Evolutionary conservation across 2,329 filamentous ascomycete species (phyloP).

Genomic region (Stagonosporopsis chrysanthemi): DNA sequence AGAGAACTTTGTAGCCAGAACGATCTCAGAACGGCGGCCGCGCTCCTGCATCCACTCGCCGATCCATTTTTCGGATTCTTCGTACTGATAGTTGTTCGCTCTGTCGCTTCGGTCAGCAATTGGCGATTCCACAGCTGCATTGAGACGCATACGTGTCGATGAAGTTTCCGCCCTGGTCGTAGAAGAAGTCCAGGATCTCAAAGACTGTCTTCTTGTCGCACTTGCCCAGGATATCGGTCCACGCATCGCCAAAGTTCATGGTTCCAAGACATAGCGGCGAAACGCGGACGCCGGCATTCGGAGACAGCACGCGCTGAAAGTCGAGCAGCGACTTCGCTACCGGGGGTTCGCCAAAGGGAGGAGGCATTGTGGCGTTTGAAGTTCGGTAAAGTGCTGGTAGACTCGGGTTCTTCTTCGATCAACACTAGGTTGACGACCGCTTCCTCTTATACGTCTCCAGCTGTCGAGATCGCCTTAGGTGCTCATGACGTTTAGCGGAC

Average conservation of each 20-base stretch:
- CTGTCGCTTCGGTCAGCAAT: conserved; percentile 28
- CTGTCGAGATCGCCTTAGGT: neutral
- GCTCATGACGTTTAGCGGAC: conserved; percentile 11
- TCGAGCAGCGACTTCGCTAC: conserved; percentile 54
- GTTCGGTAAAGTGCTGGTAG: no score
- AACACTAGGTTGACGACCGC: neutral
- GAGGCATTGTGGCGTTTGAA: conserved; percentile 28
- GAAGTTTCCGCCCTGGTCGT: conserved; percentile 59
- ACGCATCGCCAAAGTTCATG: conserved; percentile 64
- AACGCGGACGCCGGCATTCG: conserved; percentile 60
- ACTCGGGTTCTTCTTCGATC: neutral
- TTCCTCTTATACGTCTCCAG: conserved; percentile 2
- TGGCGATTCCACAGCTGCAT: neutral
- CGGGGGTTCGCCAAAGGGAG: conserved; percentile 36
- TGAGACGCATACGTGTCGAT: conserved; percentile 55
- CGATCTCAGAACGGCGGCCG: conserved; percentile 58
- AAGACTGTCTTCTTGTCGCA: conserved; percentile 56
- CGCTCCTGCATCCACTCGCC: conserved; percentile 60
- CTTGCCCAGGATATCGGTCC: conserved; percentile 53
- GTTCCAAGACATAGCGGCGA: conserved; percentile 62
- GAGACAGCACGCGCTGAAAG: conserved; percentile 60
- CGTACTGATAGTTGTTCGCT: conserved; percentile 58
- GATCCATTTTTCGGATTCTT: conserved; percentile 58
- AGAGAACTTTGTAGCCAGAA: conserved; percentile 64
- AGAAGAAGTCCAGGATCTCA: conserved; percentile 58